Percentiles rank a stretch among this genome's conserved stretches.
phyloP scores from a whole-genome alignment of 805 yeast genomes.

The Starmerella etchellsii region DNA sequence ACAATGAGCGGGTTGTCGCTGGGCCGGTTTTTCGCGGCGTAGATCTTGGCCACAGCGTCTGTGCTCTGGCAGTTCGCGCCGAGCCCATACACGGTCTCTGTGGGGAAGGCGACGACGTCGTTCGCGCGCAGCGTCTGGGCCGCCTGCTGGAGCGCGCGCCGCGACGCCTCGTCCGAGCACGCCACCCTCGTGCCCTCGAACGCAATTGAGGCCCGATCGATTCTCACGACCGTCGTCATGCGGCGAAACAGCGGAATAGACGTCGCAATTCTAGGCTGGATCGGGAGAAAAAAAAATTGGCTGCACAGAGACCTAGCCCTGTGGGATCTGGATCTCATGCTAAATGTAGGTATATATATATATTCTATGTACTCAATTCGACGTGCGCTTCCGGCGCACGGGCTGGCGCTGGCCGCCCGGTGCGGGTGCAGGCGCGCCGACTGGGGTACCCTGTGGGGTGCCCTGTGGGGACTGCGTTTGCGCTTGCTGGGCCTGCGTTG shows the following conservation, averaged over 20 bases:
- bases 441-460: too few species aligned
- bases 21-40: slow-evolving; percentile 83
- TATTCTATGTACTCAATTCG: too few species aligned
- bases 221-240: slow-evolving; percentile 39
- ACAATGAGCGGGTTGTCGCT: slow-evolving; percentile 90
- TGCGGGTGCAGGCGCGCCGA: too few species aligned
- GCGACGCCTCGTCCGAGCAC: slow-evolving; percentile 31
- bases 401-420: not conserved
- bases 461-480: too few species aligned
- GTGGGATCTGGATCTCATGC: too few species aligned
- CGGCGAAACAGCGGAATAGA: not conserved
- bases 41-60: slow-evolving; percentile 61
- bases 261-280: too few species aligned
- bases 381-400: slow-evolving; percentile 4
- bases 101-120: slow-evolving; percentile 80
- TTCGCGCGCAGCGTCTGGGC: slow-evolving; percentile 41
- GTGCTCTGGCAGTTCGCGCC: slow-evolving; percentile 78
- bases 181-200: slow-evolving; percentile 34
- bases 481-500: too few species aligned
- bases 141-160: slow-evolving; percentile 42
- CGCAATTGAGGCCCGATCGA: slow-evolving; percentile 39
- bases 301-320: too few species aligned
- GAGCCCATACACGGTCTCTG: slow-evolving; percentile 93
- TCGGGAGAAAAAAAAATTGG: too few species aligned
- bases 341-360: too few species aligned